These are phyloP conservation scores for Zygotorulaspora florentina DNA, from an alignment of 805 yeast species.

Conservation along the genomic window DNA sequence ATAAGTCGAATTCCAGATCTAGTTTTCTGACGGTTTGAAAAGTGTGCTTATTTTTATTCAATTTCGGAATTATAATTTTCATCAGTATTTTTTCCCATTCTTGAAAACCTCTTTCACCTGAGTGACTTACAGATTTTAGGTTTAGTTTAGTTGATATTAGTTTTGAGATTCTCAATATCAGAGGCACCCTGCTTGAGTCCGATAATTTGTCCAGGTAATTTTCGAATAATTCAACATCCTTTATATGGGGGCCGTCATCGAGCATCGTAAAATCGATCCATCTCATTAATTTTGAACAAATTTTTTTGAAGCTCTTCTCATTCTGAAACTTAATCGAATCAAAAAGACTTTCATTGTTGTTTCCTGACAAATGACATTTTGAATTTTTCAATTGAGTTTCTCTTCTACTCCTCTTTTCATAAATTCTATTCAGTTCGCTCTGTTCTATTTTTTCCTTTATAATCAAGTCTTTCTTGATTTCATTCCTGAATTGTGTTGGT, in stretches of 20 bases:
- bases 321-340: conserved; percentile 37
- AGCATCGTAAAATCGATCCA: conserved; percentile 39
- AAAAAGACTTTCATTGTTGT: conserved; percentile 20
- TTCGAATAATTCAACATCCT: conserved; percentile 39
- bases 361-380: conserved; percentile 20
- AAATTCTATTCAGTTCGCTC: conserved; percentile 21
- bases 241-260: conserved; percentile 37
- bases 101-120: conserved; percentile 17
- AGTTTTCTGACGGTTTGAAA: conserved; percentile 22
- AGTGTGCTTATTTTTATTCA: conserved; percentile 25
- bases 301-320: conserved; percentile 32
- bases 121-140: conserved; percentile 10
- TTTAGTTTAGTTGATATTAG: conserved; percentile 23
- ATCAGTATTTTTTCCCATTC: conserved; percentile 34
- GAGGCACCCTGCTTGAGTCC: conserved; percentile 26
- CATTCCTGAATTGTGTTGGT: conserved; percentile 63
- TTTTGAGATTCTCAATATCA: conserved; percentile 23
- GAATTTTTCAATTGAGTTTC: conserved; percentile 7
- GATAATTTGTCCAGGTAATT: conserved; percentile 33
- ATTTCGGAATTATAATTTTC: conserved; percentile 23
- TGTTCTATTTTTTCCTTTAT: conserved; percentile 22
- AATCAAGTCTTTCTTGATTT: conserved; percentile 50
- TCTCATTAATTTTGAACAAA: conserved; percentile 30
- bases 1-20: conserved; percentile 25
- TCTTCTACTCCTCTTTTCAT: conserved; percentile 16